Percentiles rank a stretch among this genome's conserved stretches.
Conservation (phyloP, 2,329 filamentous ascomycete genomes). For the Cladosporium oxysporum region DNA sequence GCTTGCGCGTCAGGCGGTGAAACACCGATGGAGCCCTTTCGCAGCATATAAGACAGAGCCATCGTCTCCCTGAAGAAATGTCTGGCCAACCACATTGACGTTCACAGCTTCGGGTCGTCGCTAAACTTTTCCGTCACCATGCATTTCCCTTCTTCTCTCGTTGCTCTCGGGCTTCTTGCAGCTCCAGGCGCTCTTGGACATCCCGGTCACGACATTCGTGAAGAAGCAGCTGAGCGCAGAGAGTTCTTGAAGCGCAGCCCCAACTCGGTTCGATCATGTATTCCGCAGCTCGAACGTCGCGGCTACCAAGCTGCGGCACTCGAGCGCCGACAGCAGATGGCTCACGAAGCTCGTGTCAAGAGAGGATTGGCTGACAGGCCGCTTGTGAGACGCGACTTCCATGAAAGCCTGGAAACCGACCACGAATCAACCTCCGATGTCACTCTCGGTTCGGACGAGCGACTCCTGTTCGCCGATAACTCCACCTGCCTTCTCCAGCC, state of each 20-base stretch:
- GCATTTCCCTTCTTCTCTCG: not conserved
- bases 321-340: constrained; percentile 28
- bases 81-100: not conserved
- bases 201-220: constrained; percentile 24
- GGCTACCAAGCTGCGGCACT: constrained; percentile 26
- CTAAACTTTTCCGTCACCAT: not conserved
- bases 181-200: constrained; percentile 23
- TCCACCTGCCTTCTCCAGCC: constrained; percentile 32
- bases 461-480: constrained; percentile 24
- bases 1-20: not conserved
- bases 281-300: constrained; percentile 23
- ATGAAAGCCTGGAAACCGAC: constrained; percentile 24
- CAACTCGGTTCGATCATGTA: constrained; percentile 27
- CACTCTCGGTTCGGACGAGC: constrained; percentile 26
- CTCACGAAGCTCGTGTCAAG: constrained; percentile 26
- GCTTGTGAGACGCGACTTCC: constrained; percentile 29
- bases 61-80: not conserved
- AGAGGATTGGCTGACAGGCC: constrained; percentile 23
- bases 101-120: not conserved
- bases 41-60: not conserved
- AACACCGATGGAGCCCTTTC: not conserved
- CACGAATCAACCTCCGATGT: constrained; percentile 26
- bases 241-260: constrained; percentile 26
- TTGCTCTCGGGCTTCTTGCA: constrained; percentile 8
- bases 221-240: constrained; percentile 29